Percentiles rank a stretch among this genome's conserved stretches.
phyloP scores from a whole-genome alignment of 176 grass and related monocot species.

The Oryza rufipogon region DNA sequence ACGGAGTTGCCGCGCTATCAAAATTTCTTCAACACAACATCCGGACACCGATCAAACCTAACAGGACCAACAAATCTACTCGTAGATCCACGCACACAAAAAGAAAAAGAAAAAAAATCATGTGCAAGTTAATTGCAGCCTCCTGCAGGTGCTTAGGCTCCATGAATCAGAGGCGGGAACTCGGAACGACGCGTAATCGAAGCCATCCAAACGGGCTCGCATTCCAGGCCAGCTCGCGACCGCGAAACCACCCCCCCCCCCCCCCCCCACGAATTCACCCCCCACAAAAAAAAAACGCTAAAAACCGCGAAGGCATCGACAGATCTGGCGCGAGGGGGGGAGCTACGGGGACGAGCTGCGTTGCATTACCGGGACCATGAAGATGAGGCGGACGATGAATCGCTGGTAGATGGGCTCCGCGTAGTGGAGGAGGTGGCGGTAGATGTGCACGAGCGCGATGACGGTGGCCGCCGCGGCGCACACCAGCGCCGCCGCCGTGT shows the following conservation, averaged over 20 bases:
- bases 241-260: background rate
- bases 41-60: background rate
- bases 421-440: slow-evolving; percentile 88
- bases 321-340: slow-evolving; percentile 32
- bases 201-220: background rate
- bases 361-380: slow-evolving; percentile 82
- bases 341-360: background rate
- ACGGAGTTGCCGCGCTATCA: background rate
- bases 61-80: background rate
- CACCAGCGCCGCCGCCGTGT: slow-evolving; percentile 72
- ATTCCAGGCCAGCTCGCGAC: background rate
- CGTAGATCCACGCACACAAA: background rate
- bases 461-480: slow-evolving; percentile 84
- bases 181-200: background rate
- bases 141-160: background rate
- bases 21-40: background rate
- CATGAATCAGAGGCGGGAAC: background rate
- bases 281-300: background rate
- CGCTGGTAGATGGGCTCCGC: slow-evolving; percentile 82
- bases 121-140: background rate
- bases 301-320: background rate
- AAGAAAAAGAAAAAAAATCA: background rate
- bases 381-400: slow-evolving; percentile 89
- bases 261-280: background rate
- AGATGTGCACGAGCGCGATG: slow-evolving; percentile 75